phyloP scores from a whole-genome alignment of 164 flowering plant species.

The Akebia trifoliata region DNA sequence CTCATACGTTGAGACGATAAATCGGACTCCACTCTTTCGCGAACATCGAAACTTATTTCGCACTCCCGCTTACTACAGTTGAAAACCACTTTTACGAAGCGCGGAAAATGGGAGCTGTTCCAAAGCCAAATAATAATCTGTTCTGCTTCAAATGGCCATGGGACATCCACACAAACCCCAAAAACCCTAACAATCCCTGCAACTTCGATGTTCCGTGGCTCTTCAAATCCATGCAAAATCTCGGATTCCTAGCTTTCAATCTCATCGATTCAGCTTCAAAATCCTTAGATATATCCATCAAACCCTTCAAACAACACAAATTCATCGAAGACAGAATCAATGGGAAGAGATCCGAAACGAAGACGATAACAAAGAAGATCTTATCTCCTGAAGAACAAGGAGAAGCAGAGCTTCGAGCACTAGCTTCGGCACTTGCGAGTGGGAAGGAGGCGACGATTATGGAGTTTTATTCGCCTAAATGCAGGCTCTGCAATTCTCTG shows the following conservation, averaged over 20 bases:
- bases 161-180: conserved; percentile 25
- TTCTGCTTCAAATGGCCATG: conserved; percentile 80
- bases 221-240: conserved; percentile 58
- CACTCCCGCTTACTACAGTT: too few species aligned
- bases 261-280: conserved; percentile 35
- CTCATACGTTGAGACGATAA: too few species aligned
- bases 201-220: conserved; percentile 64
- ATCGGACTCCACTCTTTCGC: too few species aligned
- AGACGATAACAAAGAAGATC: conserved; percentile 12
- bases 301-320: conserved; percentile 14
- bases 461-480: conserved; percentile 93
- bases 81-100: too few species aligned
- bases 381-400: conserved; percentile 69
- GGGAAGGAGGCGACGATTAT: conserved; percentile 80
- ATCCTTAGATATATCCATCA: conserved; percentile 17
- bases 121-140: conserved; percentile 35
- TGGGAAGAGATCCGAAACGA: conserved; percentile 5
- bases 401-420: conserved; percentile 83
- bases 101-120: conserved; percentile 12
- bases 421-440: conserved; percentile 73
- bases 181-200: conserved; percentile 38
- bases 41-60: too few species aligned
- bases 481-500: conserved; percentile 79
- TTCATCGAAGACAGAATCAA: conserved; percentile 5
- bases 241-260: conserved; percentile 40